Conservation (phyloP, 2,329 filamentous ascomycete genomes). For the Cladobotryum mycophilum region DNA sequence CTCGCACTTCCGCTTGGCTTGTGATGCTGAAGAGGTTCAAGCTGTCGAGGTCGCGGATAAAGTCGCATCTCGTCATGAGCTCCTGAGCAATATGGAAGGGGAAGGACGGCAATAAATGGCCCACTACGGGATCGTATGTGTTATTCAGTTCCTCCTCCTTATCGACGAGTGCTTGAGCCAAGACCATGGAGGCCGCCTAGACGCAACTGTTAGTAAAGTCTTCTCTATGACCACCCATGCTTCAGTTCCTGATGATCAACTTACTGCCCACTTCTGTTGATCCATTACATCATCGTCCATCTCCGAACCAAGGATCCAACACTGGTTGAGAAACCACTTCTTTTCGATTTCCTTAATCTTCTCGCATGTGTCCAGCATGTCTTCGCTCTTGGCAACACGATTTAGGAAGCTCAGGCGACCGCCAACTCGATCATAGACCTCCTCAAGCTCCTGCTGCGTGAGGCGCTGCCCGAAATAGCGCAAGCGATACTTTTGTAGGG, state of each 20-base stretch:
- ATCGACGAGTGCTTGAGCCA: slow-evolving; percentile 87
- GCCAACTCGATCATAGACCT: slow-evolving; percentile 81
- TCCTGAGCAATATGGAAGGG: slow-evolving; percentile 78
- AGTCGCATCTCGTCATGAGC: slow-evolving; percentile 94
- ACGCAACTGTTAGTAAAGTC: too few species aligned
- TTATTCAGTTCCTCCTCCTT: slow-evolving; percentile 61
- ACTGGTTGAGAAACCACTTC: slow-evolving; percentile 72
- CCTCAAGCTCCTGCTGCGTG: slow-evolving; percentile 52
- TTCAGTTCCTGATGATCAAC: slow-evolving; percentile 25
- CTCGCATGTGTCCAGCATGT: slow-evolving; percentile 80
- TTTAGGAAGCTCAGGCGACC: slow-evolving; percentile 84
- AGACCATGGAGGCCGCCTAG: slow-evolving; percentile 83
- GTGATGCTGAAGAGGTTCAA: slow-evolving; percentile 95
- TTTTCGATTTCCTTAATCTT: slow-evolving; percentile 62
- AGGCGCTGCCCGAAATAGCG: slow-evolving; percentile 66
- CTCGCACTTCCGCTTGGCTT: slow-evolving; percentile 76
- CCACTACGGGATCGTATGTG: slow-evolving; percentile 58
- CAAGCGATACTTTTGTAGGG: slow-evolving; percentile 71
- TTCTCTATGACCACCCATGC: too few species aligned
- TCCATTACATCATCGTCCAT: slow-evolving; percentile 99
- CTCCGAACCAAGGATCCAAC: slow-evolving; percentile 64
- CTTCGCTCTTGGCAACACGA: slow-evolving; percentile 74
- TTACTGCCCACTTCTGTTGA: slow-evolving; percentile 88
- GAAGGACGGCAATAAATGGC: slow-evolving; percentile 73
- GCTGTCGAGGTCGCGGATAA: slow-evolving; percentile 87